These are phyloP conservation scores for Cercospora canescens DNA, from an alignment of 2,329 filamentous ascomycete species.

Conservation along the genomic window DNA sequence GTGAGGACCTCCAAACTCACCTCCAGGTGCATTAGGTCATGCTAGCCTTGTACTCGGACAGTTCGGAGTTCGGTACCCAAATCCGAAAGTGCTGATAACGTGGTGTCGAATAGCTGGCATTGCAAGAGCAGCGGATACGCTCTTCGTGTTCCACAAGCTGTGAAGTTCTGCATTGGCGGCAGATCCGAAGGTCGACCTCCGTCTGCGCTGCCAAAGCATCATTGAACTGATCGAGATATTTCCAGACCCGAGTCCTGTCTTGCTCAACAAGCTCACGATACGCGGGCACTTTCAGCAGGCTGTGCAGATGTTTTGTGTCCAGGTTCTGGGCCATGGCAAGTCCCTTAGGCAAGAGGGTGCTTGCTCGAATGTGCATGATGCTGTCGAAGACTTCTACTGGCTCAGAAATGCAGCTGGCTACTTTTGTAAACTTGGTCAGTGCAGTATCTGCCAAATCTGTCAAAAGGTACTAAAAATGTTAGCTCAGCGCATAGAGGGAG, in stretches of 20 bases:
- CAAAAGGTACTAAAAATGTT: not conserved
- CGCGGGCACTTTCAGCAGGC: not conserved
- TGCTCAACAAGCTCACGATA: not conserved
- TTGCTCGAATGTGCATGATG: not conserved
- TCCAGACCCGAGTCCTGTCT: not conserved
- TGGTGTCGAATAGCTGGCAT: no score
- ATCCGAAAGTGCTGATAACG: no score
- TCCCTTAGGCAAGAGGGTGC: not conserved
- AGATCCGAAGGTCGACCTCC: not conserved
- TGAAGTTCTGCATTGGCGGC: not conserved
- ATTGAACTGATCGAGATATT: slow-evolving; percentile 2
- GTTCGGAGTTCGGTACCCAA: no score
- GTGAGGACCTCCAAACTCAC: no score
- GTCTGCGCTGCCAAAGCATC: not conserved
- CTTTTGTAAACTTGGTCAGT: not conserved
- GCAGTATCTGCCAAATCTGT: not conserved
- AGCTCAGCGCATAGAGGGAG: not conserved
- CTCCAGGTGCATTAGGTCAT: no score
- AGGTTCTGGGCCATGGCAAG: not conserved
- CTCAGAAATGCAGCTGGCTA: not conserved
- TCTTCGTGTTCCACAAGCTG: no score
- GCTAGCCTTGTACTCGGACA: no score
- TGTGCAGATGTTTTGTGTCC: not conserved
- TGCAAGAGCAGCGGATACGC: no score
- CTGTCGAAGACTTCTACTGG: not conserved